phyloP scores from a whole-genome alignment of 495 filamentous ascomycete species.

The Tuber magnatum region DNA sequence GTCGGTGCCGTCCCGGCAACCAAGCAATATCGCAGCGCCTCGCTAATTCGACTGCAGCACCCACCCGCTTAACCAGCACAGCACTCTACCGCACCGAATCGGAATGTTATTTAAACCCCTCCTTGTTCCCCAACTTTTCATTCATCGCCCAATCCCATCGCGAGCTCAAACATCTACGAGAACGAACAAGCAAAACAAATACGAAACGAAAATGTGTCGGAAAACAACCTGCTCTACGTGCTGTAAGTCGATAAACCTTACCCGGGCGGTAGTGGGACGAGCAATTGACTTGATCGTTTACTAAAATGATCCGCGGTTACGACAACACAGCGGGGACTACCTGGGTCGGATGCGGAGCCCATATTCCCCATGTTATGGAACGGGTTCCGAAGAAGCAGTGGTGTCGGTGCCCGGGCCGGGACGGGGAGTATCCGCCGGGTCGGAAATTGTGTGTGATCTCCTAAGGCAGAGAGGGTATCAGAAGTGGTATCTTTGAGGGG shows the following conservation, averaged over 20 bases:
- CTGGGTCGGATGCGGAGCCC: slow-evolving; percentile 66
- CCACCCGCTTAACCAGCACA: fast-evolving
- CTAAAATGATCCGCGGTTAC: not conserved
- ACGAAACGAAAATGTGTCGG: slow-evolving; percentile 37
- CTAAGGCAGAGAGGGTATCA: not conserved
- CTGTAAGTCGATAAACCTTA: slow-evolving; percentile 21
- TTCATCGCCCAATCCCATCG: not conserved
- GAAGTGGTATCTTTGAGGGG: not conserved
- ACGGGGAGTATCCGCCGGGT: slow-evolving; percentile 27
- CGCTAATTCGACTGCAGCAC: not conserved
- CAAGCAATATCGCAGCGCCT: not conserved
- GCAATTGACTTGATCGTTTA: slow-evolving; percentile 8
- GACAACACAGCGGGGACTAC: slow-evolving; percentile 52
- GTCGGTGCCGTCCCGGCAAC: not conserved
- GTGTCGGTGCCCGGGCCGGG: slow-evolving; percentile 46
- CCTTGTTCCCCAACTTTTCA: not conserved
- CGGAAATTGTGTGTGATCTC: slow-evolving; percentile 16
- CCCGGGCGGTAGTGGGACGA: not conserved
- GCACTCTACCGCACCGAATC: not conserved
- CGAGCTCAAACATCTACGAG: not conserved
- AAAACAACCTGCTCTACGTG: slow-evolving; percentile 34
- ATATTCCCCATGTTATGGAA: slow-evolving; percentile 63
- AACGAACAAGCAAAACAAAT: not conserved
- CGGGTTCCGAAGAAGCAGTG: slow-evolving; percentile 52
- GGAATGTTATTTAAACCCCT: not conserved